Evolutionary conservation across 352 stramenopile species (phyloP).

Genomic region (Phytophthora boehmeriae): DNA sequence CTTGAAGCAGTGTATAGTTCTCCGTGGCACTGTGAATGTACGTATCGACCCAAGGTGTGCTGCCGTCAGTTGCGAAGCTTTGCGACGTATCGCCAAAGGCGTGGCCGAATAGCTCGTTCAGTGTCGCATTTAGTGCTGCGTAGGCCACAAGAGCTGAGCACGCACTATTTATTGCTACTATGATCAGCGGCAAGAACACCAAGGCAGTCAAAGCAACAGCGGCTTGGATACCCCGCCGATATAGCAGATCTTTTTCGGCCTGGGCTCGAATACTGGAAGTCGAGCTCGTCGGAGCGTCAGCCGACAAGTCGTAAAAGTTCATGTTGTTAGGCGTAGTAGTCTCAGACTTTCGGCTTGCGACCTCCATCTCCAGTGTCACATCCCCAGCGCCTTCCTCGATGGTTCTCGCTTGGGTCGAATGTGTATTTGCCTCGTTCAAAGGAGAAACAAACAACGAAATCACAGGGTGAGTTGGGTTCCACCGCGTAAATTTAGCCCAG

Average conservation of each 20-base stretch:
- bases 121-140: conserved; percentile 28
- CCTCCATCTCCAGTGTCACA: conserved; percentile 9
- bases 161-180: conserved; percentile 9
- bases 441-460: background rate
- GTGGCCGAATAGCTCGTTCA: conserved; percentile 33
- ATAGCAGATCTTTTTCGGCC: conserved; percentile 1
- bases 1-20: conserved; percentile 37
- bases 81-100: conserved; percentile 14
- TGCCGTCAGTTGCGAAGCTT: conserved; percentile 7
- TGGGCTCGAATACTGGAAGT: no score
- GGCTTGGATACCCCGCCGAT: conserved; percentile 4
- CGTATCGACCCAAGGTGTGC: background rate
- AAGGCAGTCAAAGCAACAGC: conserved; percentile 9
- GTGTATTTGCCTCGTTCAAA: conserved; percentile 4
- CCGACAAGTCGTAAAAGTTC: conserved; percentile 9
- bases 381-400: conserved; percentile 3
- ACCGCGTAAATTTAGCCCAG: conserved; percentile 12
- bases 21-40: conserved; percentile 47
- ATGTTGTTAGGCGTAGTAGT: conserved; percentile 5
- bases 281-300: background rate
- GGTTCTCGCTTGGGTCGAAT: conserved; percentile 15
- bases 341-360: conserved; percentile 1
- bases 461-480: conserved; percentile 10
- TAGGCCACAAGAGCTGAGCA: conserved; percentile 30
- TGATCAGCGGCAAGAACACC: conserved; percentile 6